phyloP scores from a whole-genome alignment of 805 yeast genomes.

The Lachancea fermentati region DNA sequence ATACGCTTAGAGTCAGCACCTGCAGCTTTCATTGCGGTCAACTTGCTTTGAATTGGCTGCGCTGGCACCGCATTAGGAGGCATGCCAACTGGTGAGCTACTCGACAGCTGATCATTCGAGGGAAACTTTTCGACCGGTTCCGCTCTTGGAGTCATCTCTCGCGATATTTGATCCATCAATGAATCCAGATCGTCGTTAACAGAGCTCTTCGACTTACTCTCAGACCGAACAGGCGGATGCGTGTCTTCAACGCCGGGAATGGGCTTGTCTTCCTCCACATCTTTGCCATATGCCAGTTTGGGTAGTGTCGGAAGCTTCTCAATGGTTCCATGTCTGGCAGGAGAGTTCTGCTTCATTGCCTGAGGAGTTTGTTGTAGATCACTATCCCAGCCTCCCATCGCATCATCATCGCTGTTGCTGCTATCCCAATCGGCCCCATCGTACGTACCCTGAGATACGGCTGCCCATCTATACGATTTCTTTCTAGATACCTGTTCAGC shows the following conservation, averaged over 20 bases:
- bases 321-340: conserved; percentile 5
- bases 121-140: conserved; percentile 3
- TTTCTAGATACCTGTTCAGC: conserved; percentile 32
- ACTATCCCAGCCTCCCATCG: background rate
- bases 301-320: conserved; percentile 25
- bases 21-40: no score
- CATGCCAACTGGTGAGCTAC: background rate
- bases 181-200: conserved; percentile 28
- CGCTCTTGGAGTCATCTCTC: conserved; percentile 26
- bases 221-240: conserved; percentile 10
- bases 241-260: no score
- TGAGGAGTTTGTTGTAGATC: conserved; percentile 1
- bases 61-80: background rate
- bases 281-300: conserved; percentile 17
- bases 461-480: conserved; percentile 39
- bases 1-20: background rate
- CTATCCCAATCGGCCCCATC: conserved; percentile 40
- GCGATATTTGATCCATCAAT: conserved; percentile 29
- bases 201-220: conserved; percentile 13
- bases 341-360: background rate
- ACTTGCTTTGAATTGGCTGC: no score
- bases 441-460: conserved; percentile 36
- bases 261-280: conserved; percentile 6
- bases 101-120: background rate
- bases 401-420: conserved; percentile 23